Conservation (phyloP, 306 rosid species). For the Quercus alba region DNA sequence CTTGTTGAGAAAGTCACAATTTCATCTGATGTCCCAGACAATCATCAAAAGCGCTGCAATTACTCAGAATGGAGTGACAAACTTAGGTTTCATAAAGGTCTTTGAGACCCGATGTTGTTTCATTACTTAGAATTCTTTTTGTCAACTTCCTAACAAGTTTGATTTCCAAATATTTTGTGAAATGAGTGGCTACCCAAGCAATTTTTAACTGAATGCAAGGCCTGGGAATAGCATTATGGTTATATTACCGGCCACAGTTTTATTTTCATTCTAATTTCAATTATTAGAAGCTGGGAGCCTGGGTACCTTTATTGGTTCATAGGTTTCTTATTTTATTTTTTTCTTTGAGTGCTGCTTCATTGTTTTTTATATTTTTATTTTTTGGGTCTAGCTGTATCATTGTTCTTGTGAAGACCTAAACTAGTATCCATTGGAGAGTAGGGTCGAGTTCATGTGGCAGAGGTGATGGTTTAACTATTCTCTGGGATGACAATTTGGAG, state of each 20-base stretch:
- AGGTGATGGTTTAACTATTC: too few relatives aligned
- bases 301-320: too few relatives aligned
- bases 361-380: too few relatives aligned
- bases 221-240: not conserved
- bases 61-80: conserved; percentile 43
- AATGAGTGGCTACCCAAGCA: not conserved
- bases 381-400: too few relatives aligned
- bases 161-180: not conserved
- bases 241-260: not conserved
- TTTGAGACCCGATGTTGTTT: not conserved
- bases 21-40: conserved; percentile 24
- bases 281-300: too few relatives aligned
- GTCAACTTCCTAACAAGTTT: not conserved
- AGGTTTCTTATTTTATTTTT: too few relatives aligned
- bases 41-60: conserved; percentile 33
- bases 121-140: not conserved
- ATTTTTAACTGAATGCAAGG: not conserved
- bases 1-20: conserved; percentile 45
- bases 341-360: too few relatives aligned
- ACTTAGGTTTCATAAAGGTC: conserved; percentile 3
- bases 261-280: too few relatives aligned
- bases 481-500: too few relatives aligned
- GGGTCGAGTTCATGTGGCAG: too few relatives aligned
- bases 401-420: too few relatives aligned
- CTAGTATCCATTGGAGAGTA: too few relatives aligned